Evolutionary conservation across 805 yeast genomes (phyloP).

Genomic region (Schizosaccharomyces pombe): DNA sequence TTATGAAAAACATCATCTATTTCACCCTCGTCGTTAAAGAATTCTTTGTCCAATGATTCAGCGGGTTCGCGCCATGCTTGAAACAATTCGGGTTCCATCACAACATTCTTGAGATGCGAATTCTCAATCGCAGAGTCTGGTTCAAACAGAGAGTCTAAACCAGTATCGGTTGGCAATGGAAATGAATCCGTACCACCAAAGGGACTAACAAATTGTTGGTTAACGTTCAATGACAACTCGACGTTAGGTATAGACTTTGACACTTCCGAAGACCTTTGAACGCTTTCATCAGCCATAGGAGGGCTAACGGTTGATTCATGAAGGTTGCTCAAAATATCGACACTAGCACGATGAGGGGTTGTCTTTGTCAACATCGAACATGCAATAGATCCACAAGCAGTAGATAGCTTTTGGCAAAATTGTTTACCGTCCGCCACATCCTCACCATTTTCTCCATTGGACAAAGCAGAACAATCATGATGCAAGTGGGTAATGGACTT

Average conservation of each 20-base stretch:
- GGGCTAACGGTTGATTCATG: background rate
- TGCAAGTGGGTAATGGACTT: background rate
- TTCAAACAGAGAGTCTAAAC: background rate
- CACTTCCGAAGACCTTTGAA: no score
- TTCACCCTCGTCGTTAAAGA: constrained; percentile 13
- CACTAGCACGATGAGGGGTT: constrained; percentile 22
- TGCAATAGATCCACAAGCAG: constrained; percentile 54
- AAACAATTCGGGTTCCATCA: constrained; percentile 12
- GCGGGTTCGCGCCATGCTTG: constrained; percentile 11
- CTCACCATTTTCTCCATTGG: no score
- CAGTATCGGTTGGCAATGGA: no score
- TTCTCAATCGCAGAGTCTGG: background rate
- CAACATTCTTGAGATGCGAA: background rate
- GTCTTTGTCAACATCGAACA: constrained; percentile 16
- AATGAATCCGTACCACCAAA: background rate
- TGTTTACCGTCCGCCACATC: background rate
- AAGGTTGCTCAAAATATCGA: constrained; percentile 6
- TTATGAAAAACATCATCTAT: constrained; percentile 12
- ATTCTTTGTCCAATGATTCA: background rate
- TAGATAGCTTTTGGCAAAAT: constrained; percentile 40
- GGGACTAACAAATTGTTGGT: no score
- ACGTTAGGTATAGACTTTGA: no score
- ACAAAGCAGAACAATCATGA: no score
- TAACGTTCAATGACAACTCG: no score
- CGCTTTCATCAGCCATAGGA: no score